These are phyloP conservation scores for Suillus brevipes DNA, from an alignment of 768 basidiomycete species.

Conservation along the genomic window DNA sequence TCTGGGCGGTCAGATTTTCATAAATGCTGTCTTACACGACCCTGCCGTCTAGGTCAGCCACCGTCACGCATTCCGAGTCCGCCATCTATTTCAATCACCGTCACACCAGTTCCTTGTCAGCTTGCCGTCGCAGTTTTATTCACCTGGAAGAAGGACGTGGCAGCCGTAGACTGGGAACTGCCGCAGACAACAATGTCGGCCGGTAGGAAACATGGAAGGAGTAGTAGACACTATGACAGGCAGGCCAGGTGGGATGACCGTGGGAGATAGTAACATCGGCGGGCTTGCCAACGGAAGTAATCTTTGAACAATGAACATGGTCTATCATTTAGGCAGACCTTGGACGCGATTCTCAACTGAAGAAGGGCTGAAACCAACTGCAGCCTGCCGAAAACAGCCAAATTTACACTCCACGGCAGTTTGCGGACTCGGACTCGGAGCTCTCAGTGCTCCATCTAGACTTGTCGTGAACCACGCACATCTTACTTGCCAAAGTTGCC, in stretches of 20 bases:
- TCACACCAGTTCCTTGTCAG: neutral
- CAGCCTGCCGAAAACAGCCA: no score
- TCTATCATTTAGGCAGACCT: no score
- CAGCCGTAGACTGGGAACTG: neutral
- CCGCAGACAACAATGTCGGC: neutral
- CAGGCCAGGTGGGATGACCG: neutral
- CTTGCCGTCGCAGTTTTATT: neutral
- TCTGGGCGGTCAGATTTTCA: neutral
- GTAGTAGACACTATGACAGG: neutral
- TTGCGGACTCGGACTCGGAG: neutral
- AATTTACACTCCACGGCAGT: neutral
- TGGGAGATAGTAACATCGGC: neutral
- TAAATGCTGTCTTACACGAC: neutral
- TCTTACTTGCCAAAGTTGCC: neutral
- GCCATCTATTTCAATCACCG: neutral
- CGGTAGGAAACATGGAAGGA: neutral
- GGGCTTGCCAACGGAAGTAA: neutral
- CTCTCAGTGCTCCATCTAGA: neutral
- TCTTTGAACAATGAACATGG: no score
- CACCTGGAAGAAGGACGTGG: neutral
- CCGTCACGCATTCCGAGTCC: neutral
- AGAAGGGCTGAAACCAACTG: no score
- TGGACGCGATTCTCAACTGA: no score
- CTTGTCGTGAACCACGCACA: neutral
- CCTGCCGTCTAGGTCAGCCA: neutral